Evolutionary conservation across 805 yeast genomes (phyloP).

Genomic region (Yarrowia keelungensis): DNA sequence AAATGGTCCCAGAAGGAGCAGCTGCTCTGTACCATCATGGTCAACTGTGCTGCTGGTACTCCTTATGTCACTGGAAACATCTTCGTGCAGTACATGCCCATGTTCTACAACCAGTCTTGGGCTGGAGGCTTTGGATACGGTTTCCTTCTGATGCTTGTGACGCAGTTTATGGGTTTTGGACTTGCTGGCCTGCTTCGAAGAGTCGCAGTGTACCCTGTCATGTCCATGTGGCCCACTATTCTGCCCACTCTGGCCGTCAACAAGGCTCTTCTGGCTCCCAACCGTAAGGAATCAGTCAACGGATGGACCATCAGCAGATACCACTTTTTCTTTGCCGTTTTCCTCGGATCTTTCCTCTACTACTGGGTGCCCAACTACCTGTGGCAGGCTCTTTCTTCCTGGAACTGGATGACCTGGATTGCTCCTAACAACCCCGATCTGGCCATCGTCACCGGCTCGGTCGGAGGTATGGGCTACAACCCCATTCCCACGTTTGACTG

Average conservation of each 20-base stretch:
- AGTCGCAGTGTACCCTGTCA: slow-evolving; percentile 55
- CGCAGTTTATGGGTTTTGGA: slow-evolving; percentile 60
- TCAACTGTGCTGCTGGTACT: slow-evolving; percentile 53
- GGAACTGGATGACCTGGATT: slow-evolving; percentile 69
- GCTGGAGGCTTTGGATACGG: slow-evolving; percentile 50
- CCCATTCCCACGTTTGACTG: slow-evolving; percentile 55
- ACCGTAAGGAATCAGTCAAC: slow-evolving; percentile 55
- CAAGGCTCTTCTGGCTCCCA: slow-evolving; percentile 49
- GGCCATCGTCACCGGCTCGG: slow-evolving; percentile 67
- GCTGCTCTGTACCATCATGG: slow-evolving; percentile 59
- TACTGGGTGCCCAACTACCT: slow-evolving; percentile 73
- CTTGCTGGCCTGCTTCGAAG: slow-evolving; percentile 63
- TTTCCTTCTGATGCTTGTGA: slow-evolving; percentile 55
- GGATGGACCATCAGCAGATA: slow-evolving; percentile 69
- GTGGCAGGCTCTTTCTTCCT: slow-evolving; percentile 65
- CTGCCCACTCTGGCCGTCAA: slow-evolving; percentile 58
- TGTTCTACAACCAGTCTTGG: slow-evolving; percentile 39
- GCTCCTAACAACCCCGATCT: slow-evolving; percentile 59
- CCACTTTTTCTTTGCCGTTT: slow-evolving; percentile 56
- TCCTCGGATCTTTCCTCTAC: slow-evolving; percentile 58
- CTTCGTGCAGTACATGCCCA: slow-evolving; percentile 32
- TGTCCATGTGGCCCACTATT: slow-evolving; percentile 59
- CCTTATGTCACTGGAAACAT: slow-evolving; percentile 30
- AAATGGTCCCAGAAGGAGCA: slow-evolving; percentile 67
- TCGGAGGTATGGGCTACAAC: slow-evolving; percentile 51